These are phyloP conservation scores for Trematosphaeria pertusa DNA, from an alignment of 2,329 filamentous ascomycete genomes.

Conservation along the genomic window DNA sequence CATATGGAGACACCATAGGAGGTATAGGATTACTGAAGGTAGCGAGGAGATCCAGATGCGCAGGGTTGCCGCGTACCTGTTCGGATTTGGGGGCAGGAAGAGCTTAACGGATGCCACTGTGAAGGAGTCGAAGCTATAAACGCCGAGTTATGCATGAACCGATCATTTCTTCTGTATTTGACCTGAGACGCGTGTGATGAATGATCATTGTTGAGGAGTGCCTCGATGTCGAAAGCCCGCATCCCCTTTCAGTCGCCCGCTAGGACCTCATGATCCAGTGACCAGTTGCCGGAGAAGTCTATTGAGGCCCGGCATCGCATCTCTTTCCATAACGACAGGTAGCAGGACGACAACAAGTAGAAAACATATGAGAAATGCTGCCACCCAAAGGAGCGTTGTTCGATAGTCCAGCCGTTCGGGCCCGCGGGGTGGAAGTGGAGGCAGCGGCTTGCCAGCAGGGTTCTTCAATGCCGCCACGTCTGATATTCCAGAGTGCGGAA, in stretches of 20 bases:
- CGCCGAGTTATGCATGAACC: background rate
- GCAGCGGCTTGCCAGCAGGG: constrained; percentile 30
- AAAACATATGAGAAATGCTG: constrained; percentile 30
- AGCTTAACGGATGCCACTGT: constrained; percentile 45
- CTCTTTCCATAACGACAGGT: constrained; percentile 34
- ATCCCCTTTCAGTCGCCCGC: too few species aligned
- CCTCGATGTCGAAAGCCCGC: too few species aligned
- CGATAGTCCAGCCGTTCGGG: constrained; percentile 1
- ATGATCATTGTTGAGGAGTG: too few species aligned
- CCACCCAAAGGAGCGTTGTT: constrained; percentile 20
- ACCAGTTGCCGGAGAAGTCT: too few species aligned
- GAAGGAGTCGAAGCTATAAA: constrained; percentile 39
- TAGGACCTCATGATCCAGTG: too few species aligned
- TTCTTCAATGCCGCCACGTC: too few species aligned
- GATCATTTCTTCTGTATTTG: background rate
- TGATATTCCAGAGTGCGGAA: constrained; percentile 9
- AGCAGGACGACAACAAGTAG: constrained; percentile 31
- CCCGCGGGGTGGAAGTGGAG: constrained; percentile 10
- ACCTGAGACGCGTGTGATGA: background rate
- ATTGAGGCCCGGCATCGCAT: constrained; percentile 38
- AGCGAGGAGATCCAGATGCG: constrained; percentile 72
- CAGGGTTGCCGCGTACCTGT: constrained; percentile 67
- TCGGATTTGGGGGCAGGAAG: constrained; percentile 59
- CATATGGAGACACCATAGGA: constrained; percentile 69
- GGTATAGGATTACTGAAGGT: constrained; percentile 69